Conservation (phyloP, 192 early-diverging fungal species). For the Coemansia sp. region DNA sequence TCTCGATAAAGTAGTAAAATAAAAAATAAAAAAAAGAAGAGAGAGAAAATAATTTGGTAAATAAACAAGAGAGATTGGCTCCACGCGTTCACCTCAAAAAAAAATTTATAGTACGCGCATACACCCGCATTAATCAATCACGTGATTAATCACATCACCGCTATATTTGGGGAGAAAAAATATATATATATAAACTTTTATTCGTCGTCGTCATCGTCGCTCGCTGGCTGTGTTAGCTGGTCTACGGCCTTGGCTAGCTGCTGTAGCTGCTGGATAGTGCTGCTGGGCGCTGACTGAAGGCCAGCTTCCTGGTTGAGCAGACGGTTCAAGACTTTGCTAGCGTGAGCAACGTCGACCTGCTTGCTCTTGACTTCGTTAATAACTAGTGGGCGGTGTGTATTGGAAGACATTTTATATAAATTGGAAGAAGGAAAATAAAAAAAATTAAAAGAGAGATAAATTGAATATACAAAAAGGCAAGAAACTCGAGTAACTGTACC, state of each 20-base stretch:
- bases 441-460: neutral
- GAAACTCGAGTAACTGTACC: neutral
- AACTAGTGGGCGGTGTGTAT: constrained; percentile 29
- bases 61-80: neutral
- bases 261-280: constrained; percentile 37
- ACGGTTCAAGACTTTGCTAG: constrained; percentile 15
- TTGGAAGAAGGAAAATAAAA: neutral
- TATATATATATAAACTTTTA: neutral
- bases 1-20: neutral
- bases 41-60: neutral
- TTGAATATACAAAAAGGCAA: neutral
- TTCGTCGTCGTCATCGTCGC: constrained; percentile 7
- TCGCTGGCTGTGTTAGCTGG: constrained; percentile 1
- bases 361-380: constrained; percentile 32
- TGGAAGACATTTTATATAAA: constrained; percentile 12
- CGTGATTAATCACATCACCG: neutral
- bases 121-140: neutral
- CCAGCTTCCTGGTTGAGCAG: constrained; percentile 39
- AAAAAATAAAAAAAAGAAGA: neutral
- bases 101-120: neutral
- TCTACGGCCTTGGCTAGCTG: constrained; percentile 20
- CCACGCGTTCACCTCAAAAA: neutral
- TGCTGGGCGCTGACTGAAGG: constrained; percentile 36
- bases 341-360: constrained; percentile 3
- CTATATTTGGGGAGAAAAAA: neutral